Percentiles rank a stretch among this genome's conserved stretches.
phyloP scores from a whole-genome alignment of 2,329 filamentous ascomycete genomes.

The Penicillium sp. region DNA sequence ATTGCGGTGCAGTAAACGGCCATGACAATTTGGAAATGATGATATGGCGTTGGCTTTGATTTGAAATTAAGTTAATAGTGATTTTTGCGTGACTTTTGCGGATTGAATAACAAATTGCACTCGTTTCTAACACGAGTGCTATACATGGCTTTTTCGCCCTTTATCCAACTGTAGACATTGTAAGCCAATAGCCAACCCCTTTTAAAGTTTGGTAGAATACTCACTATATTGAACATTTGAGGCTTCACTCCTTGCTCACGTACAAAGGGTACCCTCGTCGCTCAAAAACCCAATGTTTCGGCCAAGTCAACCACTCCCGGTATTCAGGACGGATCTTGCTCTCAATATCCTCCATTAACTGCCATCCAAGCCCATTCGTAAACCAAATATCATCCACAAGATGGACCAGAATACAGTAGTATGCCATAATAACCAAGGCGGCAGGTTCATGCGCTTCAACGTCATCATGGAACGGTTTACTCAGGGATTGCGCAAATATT shows the following conservation, averaged over 20 bases:
- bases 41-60: not conserved
- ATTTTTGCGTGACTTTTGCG: not conserved
- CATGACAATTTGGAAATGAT: not conserved
- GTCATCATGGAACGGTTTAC: conserved; percentile 15
- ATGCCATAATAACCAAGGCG: conserved; percentile 16
- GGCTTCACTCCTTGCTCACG: not conserved
- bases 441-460: conserved; percentile 13
- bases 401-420: conserved; percentile 20
- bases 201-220: too few relatives aligned
- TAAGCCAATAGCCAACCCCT: not conserved
- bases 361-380: conserved; percentile 8
- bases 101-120: not conserved
- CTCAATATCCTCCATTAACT: conserved; percentile 20
- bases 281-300: conserved; percentile 15
- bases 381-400: conserved; percentile 17
- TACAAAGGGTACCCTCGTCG: conserved; percentile 1
- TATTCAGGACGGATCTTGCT: conserved; percentile 12
- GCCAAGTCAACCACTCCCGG: conserved; percentile 19
- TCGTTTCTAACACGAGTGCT: not conserved
- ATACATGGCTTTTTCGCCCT: not conserved
- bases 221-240: too few relatives aligned
- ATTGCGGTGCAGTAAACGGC: conserved; percentile 21
- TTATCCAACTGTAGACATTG: not conserved
- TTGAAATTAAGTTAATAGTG: not conserved
- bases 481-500: conserved; percentile 19